Evolutionary conservation across 1,139 yeast species (phyloP), one percentile per base, ranked within the genome.

Genomic region (Protomyces inundatus): DNA sequence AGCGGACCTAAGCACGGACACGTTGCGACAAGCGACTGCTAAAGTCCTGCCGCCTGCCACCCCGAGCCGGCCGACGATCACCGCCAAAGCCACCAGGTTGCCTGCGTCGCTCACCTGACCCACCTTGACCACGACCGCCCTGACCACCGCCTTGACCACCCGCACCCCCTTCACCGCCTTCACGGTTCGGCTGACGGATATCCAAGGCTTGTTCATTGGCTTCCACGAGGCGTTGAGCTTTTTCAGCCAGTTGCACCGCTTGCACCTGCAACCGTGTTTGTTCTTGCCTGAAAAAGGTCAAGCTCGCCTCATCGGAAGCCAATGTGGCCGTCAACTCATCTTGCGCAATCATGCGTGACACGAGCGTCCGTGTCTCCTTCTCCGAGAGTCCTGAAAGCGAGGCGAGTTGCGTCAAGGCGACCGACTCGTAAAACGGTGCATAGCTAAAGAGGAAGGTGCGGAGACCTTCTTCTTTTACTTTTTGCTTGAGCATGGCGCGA

Each of bases 381-480:
- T 77, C 79, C 12, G 83, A 75, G 64, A 93, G 79, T 69, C 85
- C 86, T 74, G 91, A 95, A 67, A 84, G 79, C 59, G 80, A 75
- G 39, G 90, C 79, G 70, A 93, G 80, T 71, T 84, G 84, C 33
- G 79, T 75, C 65, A 90, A 75, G n/a, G 96, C 85, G 67, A 91
- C 82, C 69, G 88, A 87, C 67, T 86, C 79, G 78, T 86, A 91
- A 72, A 85, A 86, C 46, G 85, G 76, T 73, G 88, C 89, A 79
- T 87, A 90, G 69, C 90, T 86, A 80, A 90, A 88, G 70, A 93
- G 81, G 75, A 88, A 93, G 34, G 97, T 90, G 77, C 96, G 84
- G 73, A 93, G 82, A 61, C 97, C 96, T 77, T 90, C 97, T 64
- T 86, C 79, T 80, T 91, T 96, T 70, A 93, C 82, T 79, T 90